A percentile compares a stretch with the other conserved stretches of the same genome.
Evolutionary conservation across 2,329 filamentous ascomycete species (phyloP).

Genomic region (Septoria linicola): DNA sequence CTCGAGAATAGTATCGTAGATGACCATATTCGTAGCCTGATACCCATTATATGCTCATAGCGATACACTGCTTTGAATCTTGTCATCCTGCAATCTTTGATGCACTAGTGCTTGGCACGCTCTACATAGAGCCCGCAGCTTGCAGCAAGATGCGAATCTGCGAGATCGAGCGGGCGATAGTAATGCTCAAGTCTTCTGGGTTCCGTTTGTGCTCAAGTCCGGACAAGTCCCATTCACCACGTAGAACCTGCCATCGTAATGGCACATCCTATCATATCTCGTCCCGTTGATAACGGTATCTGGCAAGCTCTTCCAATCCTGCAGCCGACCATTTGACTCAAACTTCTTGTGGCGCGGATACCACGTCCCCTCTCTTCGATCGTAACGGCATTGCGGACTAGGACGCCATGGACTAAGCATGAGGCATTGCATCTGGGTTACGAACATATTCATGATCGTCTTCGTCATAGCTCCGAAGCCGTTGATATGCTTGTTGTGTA

Average conservation of each 20-base stretch:
- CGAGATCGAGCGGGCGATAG: too few species aligned
- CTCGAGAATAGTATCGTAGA: conserved; percentile 23
- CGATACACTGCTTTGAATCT: neutral
- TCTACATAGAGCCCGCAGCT: too few species aligned
- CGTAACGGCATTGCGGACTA: neutral
- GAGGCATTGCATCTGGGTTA: conserved; percentile 1
- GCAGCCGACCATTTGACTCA: neutral
- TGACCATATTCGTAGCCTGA: neutral
- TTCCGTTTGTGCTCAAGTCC: too few species aligned
- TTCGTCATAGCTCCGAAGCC: neutral
- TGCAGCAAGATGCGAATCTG: too few species aligned
- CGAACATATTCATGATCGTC: neutral
- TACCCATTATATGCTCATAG: neutral
- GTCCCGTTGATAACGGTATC: neutral
- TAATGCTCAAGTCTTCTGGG: too few species aligned
- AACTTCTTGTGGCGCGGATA: conserved; percentile 2
- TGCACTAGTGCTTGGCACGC: too few species aligned
- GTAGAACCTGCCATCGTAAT: neutral
- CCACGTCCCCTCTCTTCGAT: conserved; percentile 7
- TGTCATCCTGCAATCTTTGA: neutral
- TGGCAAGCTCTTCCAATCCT: neutral
- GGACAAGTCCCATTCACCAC: conserved; percentile 2
- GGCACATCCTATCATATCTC: neutral
- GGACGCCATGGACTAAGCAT: conserved; percentile 1
- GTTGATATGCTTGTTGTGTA: neutral